Conservation (phyloP, 108 stramenopile species). For the Nannochloropsis granulata region DNA sequence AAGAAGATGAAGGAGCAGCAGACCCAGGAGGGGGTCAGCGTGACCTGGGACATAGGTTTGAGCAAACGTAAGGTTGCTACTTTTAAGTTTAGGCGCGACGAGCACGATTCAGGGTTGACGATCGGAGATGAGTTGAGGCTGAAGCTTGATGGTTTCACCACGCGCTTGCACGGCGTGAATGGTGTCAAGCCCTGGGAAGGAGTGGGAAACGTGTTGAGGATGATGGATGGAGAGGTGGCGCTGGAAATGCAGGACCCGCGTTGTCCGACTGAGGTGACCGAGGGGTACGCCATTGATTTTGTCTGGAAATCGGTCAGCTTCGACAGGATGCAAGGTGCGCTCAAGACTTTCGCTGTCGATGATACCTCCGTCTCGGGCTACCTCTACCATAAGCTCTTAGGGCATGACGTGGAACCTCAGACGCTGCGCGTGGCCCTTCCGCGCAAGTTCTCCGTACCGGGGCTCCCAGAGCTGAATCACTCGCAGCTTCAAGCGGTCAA, state of each 20-base stretch:
- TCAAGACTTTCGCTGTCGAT: slow-evolving; percentile 94
- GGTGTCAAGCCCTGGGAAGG: slow-evolving; percentile 59
- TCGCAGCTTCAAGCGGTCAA: slow-evolving; percentile 81
- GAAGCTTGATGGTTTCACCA: slow-evolving; percentile 54
- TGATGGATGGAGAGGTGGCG: slow-evolving; percentile 76
- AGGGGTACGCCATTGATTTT: slow-evolving; percentile 51
- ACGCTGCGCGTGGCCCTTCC: slow-evolving; percentile 33
- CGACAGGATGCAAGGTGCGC: slow-evolving; percentile 91
- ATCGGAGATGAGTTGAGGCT: slow-evolving; percentile 85
- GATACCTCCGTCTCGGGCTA: slow-evolving; percentile 89
- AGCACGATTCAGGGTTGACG: slow-evolving; percentile 51
- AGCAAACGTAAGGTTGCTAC: slow-evolving; percentile 61
- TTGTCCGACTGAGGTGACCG: neutral
- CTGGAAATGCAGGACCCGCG: slow-evolving; percentile 48
- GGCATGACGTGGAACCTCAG: slow-evolving; percentile 90
- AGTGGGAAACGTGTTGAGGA: slow-evolving; percentile 68
- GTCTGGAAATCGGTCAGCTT: slow-evolving; percentile 92
- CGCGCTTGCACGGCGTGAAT: slow-evolving; percentile 46
- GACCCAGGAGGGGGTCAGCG: slow-evolving; percentile 63
- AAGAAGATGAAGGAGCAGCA: slow-evolving; percentile 76
- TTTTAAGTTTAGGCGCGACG: slow-evolving; percentile 37
- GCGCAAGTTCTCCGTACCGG: slow-evolving; percentile 54
- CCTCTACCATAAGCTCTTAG: slow-evolving; percentile 89
- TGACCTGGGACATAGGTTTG: slow-evolving; percentile 81
- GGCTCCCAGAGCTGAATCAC: slow-evolving; percentile 82